Percentiles rank a stretch among this genome's conserved stretches.
These are phyloP conservation scores for Phaeosphaeria sp. DNA, from an alignment of 2,329 filamentous ascomycete species.

Conservation along the genomic window DNA sequence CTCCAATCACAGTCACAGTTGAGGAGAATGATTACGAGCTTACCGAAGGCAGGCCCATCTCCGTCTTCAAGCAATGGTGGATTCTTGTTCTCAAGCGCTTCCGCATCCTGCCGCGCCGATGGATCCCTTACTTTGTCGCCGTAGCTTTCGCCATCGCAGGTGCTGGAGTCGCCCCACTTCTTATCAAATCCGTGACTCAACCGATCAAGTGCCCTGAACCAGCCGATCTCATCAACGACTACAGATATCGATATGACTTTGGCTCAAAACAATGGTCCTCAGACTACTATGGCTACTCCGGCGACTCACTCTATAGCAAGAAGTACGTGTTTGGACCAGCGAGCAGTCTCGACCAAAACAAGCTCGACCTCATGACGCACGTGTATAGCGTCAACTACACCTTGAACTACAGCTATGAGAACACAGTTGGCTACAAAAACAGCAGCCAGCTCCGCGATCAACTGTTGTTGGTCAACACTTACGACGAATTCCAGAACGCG, in stretches of 20 bases:
- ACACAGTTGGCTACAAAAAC: constrained; percentile 23
- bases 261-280: not conserved
- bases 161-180: constrained; percentile 76
- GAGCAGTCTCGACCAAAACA: constrained; percentile 6
- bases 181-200: constrained; percentile 65
- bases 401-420: not conserved
- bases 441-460: constrained; percentile 21
- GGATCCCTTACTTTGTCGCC: constrained; percentile 74
- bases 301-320: not conserved
- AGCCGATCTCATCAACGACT: constrained; percentile 26
- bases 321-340: constrained; percentile 25
- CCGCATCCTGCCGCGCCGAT: constrained; percentile 77
- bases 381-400: constrained; percentile 42
- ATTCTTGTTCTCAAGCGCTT: constrained; percentile 79
- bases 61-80: constrained; percentile 71
- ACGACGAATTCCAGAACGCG: constrained; percentile 64
- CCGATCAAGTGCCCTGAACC: constrained; percentile 47
- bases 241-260: constrained; percentile 19
- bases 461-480: constrained; percentile 64
- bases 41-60: constrained; percentile 71
- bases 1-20: not conserved
- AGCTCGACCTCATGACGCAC: constrained; percentile 20
- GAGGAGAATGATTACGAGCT: constrained; percentile 48
- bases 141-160: constrained; percentile 79
- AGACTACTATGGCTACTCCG: not conserved